Base-by-base conservation (phyloP, 495 filamentous ascomycete species). In the Staphylotrichum longicolle region DNA sequence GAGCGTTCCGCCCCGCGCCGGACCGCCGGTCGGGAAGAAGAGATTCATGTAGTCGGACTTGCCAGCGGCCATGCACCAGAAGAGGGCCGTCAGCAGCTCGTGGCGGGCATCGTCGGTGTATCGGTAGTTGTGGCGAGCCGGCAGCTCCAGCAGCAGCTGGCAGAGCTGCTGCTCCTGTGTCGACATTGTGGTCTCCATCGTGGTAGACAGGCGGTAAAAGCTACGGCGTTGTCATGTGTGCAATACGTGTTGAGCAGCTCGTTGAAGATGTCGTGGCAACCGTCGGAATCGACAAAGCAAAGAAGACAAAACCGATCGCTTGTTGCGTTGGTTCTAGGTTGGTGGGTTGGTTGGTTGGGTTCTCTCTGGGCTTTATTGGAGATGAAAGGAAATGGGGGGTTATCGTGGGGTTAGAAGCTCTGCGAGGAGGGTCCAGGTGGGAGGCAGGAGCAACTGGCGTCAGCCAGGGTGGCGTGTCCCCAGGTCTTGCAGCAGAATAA, bases 141-240 rank as follows among this genome's bases (percentile, higher is more conserved):
- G 88, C 62, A 92, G 83, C 67, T 86, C 82, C 70, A 87, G 81
- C 70, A 98, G 84, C 64, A 86, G 76, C 65, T 83, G 81, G 74
- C 89, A 91, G 72, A 97, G 88, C 71, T 86, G 84, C 75, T 77
- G 86, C 82, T 95, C 91, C 77, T 88, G 86, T 58, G 86, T 86
- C 63, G 86, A 84, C 77, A 90, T 80, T 57, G 67, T 39, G 60
- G 70, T 66, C 66, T 74, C 77, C 78, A 80, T 79, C 37, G 63
- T 51, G 57, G 39, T 66, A 39, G 62, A 54, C n/a, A 52, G 30
- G 35, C 30, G 30, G 52, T 7, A 65, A 39, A 12, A 46, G 8
- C 45, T 66, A 41, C 49, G 35, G 35, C 51, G 50, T 40, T 15
- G 37, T 58, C 60, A 61, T 60, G 35, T 49, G 56, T 33, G 45